These are phyloP conservation scores for Colletotrichum sp. DNA, from an alignment of 2,329 filamentous ascomycete genomes.

Conservation along the genomic window DNA sequence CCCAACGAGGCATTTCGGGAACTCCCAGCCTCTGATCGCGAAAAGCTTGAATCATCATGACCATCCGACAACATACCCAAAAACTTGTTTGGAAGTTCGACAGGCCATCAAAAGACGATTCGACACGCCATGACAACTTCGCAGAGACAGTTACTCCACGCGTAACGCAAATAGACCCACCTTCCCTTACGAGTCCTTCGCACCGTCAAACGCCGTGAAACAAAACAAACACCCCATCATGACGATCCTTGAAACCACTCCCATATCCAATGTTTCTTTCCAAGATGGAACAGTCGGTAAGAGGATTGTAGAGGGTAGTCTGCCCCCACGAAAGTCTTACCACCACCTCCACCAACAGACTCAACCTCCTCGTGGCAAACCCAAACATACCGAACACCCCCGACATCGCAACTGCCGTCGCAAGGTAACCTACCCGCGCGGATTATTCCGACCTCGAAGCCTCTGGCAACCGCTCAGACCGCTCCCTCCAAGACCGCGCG, in stretches of 20 bases:
- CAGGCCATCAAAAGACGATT: not conserved
- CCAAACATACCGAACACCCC: not conserved
- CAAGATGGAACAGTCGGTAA: rapidly evolving
- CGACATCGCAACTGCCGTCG: not conserved
- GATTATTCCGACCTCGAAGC: not conserved
- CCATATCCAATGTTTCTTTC: not conserved
- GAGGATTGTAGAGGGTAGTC: not conserved
- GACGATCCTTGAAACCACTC: not conserved
- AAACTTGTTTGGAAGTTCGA: not conserved
- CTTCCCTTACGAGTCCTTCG: not conserved
- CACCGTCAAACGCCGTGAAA: not conserved
- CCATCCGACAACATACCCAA: not conserved
- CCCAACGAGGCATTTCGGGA: not conserved
- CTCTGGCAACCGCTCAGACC: not conserved
- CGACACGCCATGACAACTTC: not conserved
- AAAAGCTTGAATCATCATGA: too few relatives aligned
- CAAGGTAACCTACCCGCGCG: not conserved
- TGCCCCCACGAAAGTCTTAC: not conserved
- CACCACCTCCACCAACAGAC: not conserved
- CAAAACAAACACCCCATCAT: not conserved
- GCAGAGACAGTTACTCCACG: not conserved
- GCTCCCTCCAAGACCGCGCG: not conserved
- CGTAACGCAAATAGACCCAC: not conserved
- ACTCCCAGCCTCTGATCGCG: not conserved
- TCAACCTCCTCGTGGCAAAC: not conserved